Conservation (phyloP, 192 early-diverging fungal genomes). For the Powellomyces hirtus region DNA sequence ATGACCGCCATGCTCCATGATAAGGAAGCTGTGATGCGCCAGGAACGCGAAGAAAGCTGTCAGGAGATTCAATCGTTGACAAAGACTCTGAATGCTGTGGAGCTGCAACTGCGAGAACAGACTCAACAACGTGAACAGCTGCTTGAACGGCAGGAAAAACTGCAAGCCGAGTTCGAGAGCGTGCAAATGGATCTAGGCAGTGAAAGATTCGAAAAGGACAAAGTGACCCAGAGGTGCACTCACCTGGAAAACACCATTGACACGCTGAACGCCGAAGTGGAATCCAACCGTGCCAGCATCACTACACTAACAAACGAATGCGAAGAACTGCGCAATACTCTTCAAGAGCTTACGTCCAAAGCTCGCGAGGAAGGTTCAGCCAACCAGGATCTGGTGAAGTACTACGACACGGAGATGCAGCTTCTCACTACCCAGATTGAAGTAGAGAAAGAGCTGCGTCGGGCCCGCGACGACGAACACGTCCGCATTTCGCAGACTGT, state of each 20-base stretch:
- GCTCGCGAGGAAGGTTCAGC: not conserved
- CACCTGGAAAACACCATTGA: not conserved
- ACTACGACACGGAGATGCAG: slow-evolving; percentile 22
- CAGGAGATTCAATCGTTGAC: not conserved
- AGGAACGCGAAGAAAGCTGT: not conserved
- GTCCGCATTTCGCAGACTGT: not conserved
- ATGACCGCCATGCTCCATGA: too few relatives aligned
- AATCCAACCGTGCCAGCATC: not conserved
- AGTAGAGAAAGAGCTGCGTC: slow-evolving; percentile 8
- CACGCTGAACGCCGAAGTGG: slow-evolving; percentile 5
- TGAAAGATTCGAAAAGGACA: not conserved
- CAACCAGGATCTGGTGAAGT: not conserved
- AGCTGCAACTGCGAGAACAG: not conserved
- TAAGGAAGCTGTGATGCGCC: too few relatives aligned
- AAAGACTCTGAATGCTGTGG: not conserved
- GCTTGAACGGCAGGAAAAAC: not conserved
- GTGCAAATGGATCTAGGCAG: not conserved
- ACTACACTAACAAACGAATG: slow-evolving; percentile 1
- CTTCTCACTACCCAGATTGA: not conserved
- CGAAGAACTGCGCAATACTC: not conserved
- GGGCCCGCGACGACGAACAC: slow-evolving; percentile 14
- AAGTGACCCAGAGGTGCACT: not conserved
- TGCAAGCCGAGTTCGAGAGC: not conserved
- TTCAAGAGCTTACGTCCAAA: not conserved
- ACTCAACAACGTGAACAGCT: not conserved